These are phyloP conservation scores for Periconia sp. DNA, from an alignment of 2,329 filamentous ascomycete genomes.

Conservation along the genomic window DNA sequence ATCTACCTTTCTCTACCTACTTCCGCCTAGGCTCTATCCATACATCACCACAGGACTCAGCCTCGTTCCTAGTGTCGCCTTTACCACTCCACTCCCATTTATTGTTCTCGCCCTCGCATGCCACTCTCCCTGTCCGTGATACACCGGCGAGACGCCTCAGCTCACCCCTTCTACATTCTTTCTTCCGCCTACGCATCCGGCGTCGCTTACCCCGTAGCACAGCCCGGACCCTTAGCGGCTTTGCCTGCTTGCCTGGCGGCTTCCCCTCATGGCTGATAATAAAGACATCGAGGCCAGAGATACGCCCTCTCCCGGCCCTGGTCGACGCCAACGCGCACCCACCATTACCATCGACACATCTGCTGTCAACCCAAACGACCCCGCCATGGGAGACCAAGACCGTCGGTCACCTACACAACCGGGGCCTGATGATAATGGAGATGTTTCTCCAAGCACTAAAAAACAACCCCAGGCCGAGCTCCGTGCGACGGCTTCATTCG, in stretches of 20 bases:
- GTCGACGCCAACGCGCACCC: constrained; percentile 46
- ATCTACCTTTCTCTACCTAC: neutral
- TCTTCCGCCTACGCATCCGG: constrained; percentile 21
- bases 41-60: constrained; percentile 8
- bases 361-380: constrained; percentile 45
- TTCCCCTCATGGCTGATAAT: constrained; percentile 31
- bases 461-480: constrained; percentile 49
- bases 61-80: constrained; percentile 13
- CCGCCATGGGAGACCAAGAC: constrained; percentile 37
- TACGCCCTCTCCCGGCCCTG: constrained; percentile 32
- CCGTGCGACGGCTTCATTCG: constrained; percentile 62
- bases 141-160: constrained; percentile 35
- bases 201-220: constrained; percentile 19
- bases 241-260: constrained; percentile 16
- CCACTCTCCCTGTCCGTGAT: constrained; percentile 19
- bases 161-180: constrained; percentile 29
- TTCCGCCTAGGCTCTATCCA: neutral
- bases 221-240: constrained; percentile 13
- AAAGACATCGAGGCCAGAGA: constrained; percentile 22
- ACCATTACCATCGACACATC: constrained; percentile 58
- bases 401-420: constrained; percentile 20
- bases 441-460: constrained; percentile 24
- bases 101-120: constrained; percentile 26
- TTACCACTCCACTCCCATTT: constrained; percentile 8
- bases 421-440: constrained; percentile 18